These are phyloP conservation scores for Dalechampia spathulata DNA, from an alignment of 441 rosid genomes.

Conservation along the genomic window DNA sequence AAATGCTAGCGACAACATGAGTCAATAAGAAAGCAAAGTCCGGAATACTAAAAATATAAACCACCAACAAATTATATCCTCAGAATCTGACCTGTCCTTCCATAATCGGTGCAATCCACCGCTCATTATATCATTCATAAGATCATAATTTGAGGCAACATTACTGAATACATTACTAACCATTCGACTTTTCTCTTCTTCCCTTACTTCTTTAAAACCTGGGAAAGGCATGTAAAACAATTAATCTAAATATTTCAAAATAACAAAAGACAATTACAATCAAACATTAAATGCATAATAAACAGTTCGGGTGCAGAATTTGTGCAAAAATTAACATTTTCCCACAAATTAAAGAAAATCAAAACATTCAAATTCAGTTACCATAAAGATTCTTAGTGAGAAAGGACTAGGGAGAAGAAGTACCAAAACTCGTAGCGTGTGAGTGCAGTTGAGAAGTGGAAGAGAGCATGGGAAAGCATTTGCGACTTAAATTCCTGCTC, in stretches of 20 bases:
- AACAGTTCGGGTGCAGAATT: too few species aligned
- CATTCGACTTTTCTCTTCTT: constrained; percentile 80
- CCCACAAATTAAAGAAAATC: too few species aligned
- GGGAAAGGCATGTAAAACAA: constrained; percentile 14
- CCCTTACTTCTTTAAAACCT: constrained; percentile 85
- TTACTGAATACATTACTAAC: constrained; percentile 81
- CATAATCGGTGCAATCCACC: constrained; percentile 87
- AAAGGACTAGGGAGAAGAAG: neutral
- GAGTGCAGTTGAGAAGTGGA: constrained; percentile 57
- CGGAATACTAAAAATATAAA: neutral
- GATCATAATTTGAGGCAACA: constrained; percentile 89
- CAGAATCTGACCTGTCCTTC: constrained; percentile 75
- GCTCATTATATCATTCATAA: constrained; percentile 97
- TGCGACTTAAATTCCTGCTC: constrained; percentile 39
- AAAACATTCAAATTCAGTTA: too few species aligned
- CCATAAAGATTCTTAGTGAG: too few species aligned
- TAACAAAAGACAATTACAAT: neutral
- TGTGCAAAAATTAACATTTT: too few species aligned
- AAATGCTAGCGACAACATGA: constrained; percentile 6
- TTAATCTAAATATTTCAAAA: neutral
- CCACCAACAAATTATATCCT: neutral
- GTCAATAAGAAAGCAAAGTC: constrained; percentile 8
- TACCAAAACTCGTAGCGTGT: constrained; percentile 95
- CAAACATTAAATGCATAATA: neutral
- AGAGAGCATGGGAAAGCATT: constrained; percentile 31